Conservation (phyloP, 352 stramenopile species). For the Blastocystis sp. region DNA sequence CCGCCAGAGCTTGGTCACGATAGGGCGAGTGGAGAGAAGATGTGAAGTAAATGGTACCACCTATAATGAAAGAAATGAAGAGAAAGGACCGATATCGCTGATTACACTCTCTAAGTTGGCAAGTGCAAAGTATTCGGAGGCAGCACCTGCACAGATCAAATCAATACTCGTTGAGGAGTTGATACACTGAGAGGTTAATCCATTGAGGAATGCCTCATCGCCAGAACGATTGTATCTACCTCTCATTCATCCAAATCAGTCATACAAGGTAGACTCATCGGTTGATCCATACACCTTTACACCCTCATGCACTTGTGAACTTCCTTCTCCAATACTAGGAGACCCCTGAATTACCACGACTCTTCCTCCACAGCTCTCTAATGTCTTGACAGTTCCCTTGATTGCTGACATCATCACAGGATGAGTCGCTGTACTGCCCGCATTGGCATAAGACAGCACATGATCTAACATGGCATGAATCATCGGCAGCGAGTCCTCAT, state of each 20-base stretch:
- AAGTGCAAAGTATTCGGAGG: background rate
- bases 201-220: background rate
- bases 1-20: background rate
- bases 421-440: background rate
- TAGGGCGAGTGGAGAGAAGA: background rate
- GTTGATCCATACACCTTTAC: constrained; percentile 9
- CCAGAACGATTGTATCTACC: background rate
- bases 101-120: background rate
- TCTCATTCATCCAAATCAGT: background rate
- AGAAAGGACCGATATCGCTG: background rate
- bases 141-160: background rate
- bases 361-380: background rate
- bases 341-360: background rate
- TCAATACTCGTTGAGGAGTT: background rate
- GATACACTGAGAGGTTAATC: background rate
- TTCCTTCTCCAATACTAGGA: background rate
- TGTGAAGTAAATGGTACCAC: background rate
- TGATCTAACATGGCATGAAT: background rate
- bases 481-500: background rate
- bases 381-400: background rate
- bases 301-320: background rate
- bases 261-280: background rate
- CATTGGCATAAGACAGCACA: background rate
- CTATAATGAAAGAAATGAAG: background rate
- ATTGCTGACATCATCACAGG: background rate